phyloP scores from a whole-genome alignment of 2,329 filamentous ascomycete species.

The Sclerotinia minor region DNA sequence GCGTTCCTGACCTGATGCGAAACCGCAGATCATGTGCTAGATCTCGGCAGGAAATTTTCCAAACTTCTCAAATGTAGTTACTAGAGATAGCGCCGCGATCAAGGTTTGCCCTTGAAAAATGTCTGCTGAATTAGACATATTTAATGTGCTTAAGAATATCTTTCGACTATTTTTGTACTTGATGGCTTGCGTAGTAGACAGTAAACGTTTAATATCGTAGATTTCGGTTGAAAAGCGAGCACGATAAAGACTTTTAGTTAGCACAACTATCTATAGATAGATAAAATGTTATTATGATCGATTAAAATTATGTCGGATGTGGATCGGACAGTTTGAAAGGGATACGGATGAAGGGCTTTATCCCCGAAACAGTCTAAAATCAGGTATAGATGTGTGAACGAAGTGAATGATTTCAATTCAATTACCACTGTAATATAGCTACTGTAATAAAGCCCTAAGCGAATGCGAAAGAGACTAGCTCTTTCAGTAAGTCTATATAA shows the following conservation, averaged over 20 bases:
- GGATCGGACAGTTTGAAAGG: background rate
- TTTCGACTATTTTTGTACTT: background rate
- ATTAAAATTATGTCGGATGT: background rate
- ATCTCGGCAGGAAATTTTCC: background rate
- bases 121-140: no score
- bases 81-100: background rate
- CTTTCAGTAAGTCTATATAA: no score
- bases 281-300: background rate
- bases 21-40: background rate
- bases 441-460: no score
- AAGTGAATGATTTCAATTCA: no score
- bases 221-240: background rate
- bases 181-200: background rate
- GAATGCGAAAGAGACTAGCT: no score
- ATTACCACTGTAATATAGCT: no score
- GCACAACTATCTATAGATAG: background rate
- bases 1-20: background rate
- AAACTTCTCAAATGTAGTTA: background rate
- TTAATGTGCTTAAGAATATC: no score
- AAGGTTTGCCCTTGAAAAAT: background rate
- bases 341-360: background rate
- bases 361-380: background rate
- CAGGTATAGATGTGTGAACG: no score
- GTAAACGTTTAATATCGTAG: background rate
- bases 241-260: background rate